Percentiles rank a stretch among this genome's conserved stretches.
Evolutionary conservation across 192 early-diverging fungal species (phyloP).

Genomic region (Borealophlyctis nickersoniae): DNA sequence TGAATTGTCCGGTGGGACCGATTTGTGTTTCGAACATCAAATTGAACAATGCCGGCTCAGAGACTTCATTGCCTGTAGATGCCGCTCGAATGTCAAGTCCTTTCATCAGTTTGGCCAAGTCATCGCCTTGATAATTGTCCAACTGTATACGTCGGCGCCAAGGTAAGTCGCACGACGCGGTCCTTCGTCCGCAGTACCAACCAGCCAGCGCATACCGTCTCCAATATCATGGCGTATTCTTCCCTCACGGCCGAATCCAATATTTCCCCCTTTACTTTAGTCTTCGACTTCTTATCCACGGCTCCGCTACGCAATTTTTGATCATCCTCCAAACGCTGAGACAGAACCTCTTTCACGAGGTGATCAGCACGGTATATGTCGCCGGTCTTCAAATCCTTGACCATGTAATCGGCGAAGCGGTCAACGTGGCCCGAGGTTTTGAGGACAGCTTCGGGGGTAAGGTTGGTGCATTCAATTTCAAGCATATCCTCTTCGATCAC

Average conservation of each 20-base stretch:
- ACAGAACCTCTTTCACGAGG: slow-evolving; percentile 89
- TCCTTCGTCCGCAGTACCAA: neutral
- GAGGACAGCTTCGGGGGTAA: slow-evolving; percentile 90
- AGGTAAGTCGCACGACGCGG: neutral
- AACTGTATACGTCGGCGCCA: too few relatives aligned
- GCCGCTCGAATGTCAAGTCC: slow-evolving; percentile 84
- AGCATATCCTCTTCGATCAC: slow-evolving; percentile 99
- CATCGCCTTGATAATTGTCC: slow-evolving; percentile 90
- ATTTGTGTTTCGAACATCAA: slow-evolving; percentile 98
- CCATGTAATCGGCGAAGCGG: slow-evolving; percentile 98
- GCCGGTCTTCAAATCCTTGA: slow-evolving; percentile 84
- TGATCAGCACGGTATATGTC: slow-evolving; percentile 98
- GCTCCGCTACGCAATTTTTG: slow-evolving; percentile 31
- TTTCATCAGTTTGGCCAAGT: slow-evolving; percentile 79
- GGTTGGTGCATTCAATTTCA: slow-evolving; percentile 95
- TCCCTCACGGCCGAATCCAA: slow-evolving; percentile 58
- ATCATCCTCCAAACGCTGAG: slow-evolving; percentile 87
- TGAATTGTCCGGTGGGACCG: slow-evolving; percentile 93
- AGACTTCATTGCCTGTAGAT: slow-evolving; percentile 86
- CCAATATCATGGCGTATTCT: slow-evolving; percentile 84
- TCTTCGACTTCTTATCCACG: slow-evolving; percentile 31
- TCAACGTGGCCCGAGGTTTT: slow-evolving; percentile 99
- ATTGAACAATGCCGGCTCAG: slow-evolving; percentile 92
- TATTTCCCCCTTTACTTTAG: slow-evolving; percentile 55
- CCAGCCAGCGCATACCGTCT: slow-evolving; percentile 52